Base-by-base conservation (phyloP, 768 basidiomycete genomes). In the Trametes sanguinea region DNA sequence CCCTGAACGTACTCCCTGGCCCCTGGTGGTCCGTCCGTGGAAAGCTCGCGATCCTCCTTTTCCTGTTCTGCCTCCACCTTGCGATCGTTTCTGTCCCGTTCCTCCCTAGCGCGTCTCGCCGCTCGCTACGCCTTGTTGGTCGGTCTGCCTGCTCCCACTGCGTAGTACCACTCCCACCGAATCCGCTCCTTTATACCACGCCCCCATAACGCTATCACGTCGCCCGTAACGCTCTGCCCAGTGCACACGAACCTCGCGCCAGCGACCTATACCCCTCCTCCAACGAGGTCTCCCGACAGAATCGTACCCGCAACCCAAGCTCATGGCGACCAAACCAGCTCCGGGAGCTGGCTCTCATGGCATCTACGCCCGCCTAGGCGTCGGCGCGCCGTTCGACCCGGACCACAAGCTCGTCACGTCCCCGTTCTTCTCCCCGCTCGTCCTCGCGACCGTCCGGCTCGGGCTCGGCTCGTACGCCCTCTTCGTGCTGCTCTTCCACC, bases 381-480 rank as follows among this genome's bases (percentile, higher is more conserved):
- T 78, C 43, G 54, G 69, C 35, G 30, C 68, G 13, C 76, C 81
- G 6, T 82, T 82, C 62, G 81, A 82, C 68, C 67, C 72, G 1
- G 57, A 70, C 3, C 73, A 72, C 58, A 60, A 67, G 55, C 68
- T 78, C 65, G 81, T 85, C 54, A 80, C 85, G 5, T 85, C 83
- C 0, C 80, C 79, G 6, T 53, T 83, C 65, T 65, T 87, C 55
- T 74, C 80, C 3, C 78, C 85, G 13, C 22, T 65, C 14, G 60
- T 70, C 22, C 78, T 89, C 33, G 84, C 79, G 1, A 56, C 57
- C 4, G 61, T 85, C 35, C 78, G 87, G 45, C 67, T 81, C 32
- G 57, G 78, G 2, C 65, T 88, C 32, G 86, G 83, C 0, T 48
- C 80, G 0, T 89, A 87, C 64, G 76, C 81, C 0, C 71, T 85